Conservation (phyloP, 2,329 filamentous ascomycete species). For the Clonostachys chloroleuca region DNA sequence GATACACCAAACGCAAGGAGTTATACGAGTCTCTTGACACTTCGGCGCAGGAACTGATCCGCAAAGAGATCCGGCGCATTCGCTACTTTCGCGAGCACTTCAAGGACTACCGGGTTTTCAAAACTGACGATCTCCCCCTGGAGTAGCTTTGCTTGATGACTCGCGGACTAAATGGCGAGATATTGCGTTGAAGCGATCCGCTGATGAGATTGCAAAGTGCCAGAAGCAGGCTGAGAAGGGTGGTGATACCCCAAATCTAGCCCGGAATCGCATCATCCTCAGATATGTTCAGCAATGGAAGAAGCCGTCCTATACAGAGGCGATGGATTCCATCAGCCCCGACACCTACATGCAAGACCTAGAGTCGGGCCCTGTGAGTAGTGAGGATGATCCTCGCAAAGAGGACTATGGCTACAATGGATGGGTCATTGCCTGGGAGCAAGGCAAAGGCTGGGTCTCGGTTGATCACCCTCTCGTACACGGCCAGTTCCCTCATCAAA, state of each 20-base stretch:
- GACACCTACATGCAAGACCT: conserved; percentile 7
- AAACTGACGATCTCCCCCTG: conserved; percentile 4
- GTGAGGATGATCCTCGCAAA: conserved; percentile 8
- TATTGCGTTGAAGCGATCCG: conserved; percentile 3
- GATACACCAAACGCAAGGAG: conserved; percentile 2
- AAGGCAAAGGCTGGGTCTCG: conserved; percentile 5
- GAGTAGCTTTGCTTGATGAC: conserved; percentile 9
- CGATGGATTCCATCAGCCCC: conserved; percentile 2
- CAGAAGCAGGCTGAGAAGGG: conserved; percentile 5
- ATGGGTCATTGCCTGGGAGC: conserved; percentile 9
- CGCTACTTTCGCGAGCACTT: conserved; percentile 9
- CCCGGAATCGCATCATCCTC: conserved; percentile 4
- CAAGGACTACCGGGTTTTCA: conserved; percentile 9
- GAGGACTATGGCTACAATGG: conserved; percentile 9
- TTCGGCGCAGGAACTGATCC: conserved; percentile 6
- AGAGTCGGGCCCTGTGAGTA: conserved; percentile 1
- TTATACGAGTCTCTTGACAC: conserved; percentile 5
- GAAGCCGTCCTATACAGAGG: conserved; percentile 2
- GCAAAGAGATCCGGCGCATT: conserved; percentile 9
- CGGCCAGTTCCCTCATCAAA: conserved; percentile 11
- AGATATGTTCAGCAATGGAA: conserved; percentile 6
- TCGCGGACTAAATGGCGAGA: conserved; percentile 9
- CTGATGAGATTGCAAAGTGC: conserved; percentile 5
- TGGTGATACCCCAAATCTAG: neutral
- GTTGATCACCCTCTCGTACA: conserved; percentile 8